These are phyloP conservation scores for Cercospora beticola DNA, from an alignment of 2,329 filamentous ascomycete genomes.

Conservation along the genomic window DNA sequence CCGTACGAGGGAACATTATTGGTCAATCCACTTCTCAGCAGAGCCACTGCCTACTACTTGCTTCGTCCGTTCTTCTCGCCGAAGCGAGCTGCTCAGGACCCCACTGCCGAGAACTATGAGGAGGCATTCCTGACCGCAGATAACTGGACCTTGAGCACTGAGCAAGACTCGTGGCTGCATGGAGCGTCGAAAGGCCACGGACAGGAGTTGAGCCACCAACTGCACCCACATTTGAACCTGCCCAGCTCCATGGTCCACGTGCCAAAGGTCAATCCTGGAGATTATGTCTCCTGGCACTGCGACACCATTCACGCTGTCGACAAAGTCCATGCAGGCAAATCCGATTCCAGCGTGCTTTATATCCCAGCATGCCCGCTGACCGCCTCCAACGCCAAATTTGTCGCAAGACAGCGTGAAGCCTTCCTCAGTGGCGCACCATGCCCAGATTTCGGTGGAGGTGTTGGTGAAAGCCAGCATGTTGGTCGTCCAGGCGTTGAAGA, in stretches of 20 bases:
- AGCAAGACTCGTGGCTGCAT: slow-evolving; percentile 62
- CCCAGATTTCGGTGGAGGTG: slow-evolving; percentile 57
- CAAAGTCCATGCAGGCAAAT: slow-evolving; percentile 66
- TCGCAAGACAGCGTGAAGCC: slow-evolving; percentile 67
- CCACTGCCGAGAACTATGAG: slow-evolving; percentile 41
- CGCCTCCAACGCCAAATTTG: slow-evolving; percentile 68
- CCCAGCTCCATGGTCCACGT: slow-evolving; percentile 69
- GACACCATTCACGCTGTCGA: slow-evolving; percentile 76
- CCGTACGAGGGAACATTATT: slow-evolving; percentile 77
- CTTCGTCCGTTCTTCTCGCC: slow-evolving; percentile 79
- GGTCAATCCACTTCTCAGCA: slow-evolving; percentile 74
- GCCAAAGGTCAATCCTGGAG: slow-evolving; percentile 67
- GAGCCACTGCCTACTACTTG: slow-evolving; percentile 76
- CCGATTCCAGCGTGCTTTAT: slow-evolving; percentile 82
- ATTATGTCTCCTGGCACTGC: slow-evolving; percentile 79
- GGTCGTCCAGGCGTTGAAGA: slow-evolving; percentile 44
- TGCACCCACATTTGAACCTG: slow-evolving; percentile 71
- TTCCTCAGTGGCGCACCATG: slow-evolving; percentile 60
- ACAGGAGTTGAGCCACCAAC: slow-evolving; percentile 63
- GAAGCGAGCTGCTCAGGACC: slow-evolving; percentile 40
- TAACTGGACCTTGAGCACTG: slow-evolving; percentile 61
- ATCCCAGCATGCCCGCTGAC: slow-evolving; percentile 85
- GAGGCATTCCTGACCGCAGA: slow-evolving; percentile 50
- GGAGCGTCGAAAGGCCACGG: slow-evolving; percentile 67
- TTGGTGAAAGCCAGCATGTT: slow-evolving; percentile 59